Conservation (phyloP, 768 basidiomycete species). For the Rhizopogon vesiculosus region DNA sequence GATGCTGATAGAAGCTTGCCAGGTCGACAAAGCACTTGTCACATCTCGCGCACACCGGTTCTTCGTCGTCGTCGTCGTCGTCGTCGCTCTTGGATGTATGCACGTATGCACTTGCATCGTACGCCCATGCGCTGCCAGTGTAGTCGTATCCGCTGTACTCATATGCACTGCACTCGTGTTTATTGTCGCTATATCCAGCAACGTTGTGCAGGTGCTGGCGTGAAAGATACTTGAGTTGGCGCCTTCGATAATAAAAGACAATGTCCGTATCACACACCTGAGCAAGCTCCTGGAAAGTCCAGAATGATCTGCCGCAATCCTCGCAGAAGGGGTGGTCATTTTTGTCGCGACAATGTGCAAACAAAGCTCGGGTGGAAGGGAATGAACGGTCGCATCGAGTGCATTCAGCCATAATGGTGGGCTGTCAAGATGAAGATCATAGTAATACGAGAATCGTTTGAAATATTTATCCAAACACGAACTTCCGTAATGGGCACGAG, state of each 20-base stretch:
- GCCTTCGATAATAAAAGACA: no score
- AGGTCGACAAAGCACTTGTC: conserved; percentile 16
- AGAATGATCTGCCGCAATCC: conserved; percentile 15
- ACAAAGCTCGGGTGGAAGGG: conserved; percentile 7
- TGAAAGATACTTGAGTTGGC: no score
- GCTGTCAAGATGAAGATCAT: not conserved
- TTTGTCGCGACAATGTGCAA: conserved; percentile 16
- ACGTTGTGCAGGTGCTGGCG: not conserved
- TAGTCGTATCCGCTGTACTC: not conserved
- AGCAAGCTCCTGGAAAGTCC: conserved; percentile 7
- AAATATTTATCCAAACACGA: not conserved
- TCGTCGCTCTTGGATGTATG: not conserved
- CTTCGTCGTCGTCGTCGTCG: conserved; percentile 7
- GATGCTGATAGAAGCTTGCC: conserved; percentile 15
- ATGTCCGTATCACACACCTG: not conserved
- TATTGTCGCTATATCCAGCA: no score
- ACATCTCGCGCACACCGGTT: conserved; percentile 19
- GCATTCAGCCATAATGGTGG: conserved; percentile 1
- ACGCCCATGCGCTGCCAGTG: no score
- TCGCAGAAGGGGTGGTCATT: conserved; percentile 14
- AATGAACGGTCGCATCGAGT: not conserved
- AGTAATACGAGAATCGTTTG: not conserved
- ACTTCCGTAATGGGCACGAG: not conserved
- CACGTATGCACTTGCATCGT: no score
- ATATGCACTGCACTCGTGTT: not conserved